These are phyloP conservation scores for Lichtheimia hyalospora DNA, from an alignment of 371 early-diverging fungal genomes.

Conservation along the genomic window DNA sequence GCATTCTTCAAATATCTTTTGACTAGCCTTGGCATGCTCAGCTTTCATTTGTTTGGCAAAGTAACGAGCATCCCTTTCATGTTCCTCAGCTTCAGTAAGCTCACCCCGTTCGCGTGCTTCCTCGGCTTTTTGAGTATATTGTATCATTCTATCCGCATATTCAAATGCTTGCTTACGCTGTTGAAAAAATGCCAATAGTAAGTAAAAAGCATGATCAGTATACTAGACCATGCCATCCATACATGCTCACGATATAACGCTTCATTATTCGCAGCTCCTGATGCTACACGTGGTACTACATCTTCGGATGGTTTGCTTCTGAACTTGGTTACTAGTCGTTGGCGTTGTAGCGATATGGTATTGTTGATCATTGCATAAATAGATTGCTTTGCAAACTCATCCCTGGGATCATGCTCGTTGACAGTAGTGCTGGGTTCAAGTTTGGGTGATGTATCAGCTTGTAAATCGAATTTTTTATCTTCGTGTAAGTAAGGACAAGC, in stretches of 20 bases:
- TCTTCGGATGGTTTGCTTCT: neutral
- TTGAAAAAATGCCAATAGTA: neutral
- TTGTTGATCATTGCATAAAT: too few species aligned
- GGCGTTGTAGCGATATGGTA: too few species aligned
- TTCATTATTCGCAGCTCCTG: slow-evolving; percentile 1
- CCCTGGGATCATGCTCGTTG: neutral
- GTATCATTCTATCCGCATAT: neutral
- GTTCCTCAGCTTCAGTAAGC: neutral
- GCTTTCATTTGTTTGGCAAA: slow-evolving; percentile 20
- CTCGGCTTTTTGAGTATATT: neutral
- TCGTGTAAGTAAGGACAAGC: neutral
- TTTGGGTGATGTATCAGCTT: neutral
- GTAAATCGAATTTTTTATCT: neutral
- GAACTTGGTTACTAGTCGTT: neutral
- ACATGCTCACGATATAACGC: too few species aligned
- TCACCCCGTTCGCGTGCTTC: neutral
- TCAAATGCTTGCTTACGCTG: neutral
- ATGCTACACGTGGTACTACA: neutral
- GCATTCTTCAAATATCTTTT: neutral
- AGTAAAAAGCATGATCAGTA: neutral
- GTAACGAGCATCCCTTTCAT: neutral
- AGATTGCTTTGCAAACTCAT: neutral
- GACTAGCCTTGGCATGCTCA: slow-evolving; percentile 19
- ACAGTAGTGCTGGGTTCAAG: too few species aligned
- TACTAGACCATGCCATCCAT: too few species aligned